Evolutionary conservation across 1,139 yeast species (phyloP), one percentile per base, ranked within the genome.

Genomic region (Taphrina betulina): DNA sequence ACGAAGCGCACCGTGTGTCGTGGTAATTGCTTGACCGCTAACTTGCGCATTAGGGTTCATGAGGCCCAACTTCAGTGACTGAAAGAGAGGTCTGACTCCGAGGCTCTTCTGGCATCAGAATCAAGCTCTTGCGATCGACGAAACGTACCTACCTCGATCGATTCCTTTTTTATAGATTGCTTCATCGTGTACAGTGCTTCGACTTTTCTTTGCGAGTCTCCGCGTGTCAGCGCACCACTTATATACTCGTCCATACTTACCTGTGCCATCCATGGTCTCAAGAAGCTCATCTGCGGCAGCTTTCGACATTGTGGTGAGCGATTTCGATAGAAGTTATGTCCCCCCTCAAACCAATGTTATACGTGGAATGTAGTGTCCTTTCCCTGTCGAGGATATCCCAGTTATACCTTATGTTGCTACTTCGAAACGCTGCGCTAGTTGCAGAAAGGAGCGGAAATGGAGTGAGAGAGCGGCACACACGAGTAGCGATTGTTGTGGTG

Each of bases 1-100:
- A 63, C 85, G 86, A 26, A 86, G 79, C 46, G 88, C 71, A 66
- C 88, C 92, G 59, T 90, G 84, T 8, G 85, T 1, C 85, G 77
- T 36, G 74, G 64, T 0, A 75, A 65, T 60, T 74, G 73, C 22
- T 81, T 72, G n/a, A 75, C 71, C 24, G 29, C 45, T 40, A 31
- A 44, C 43, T 16, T 19, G 41, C 22, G 57, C 34, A 53, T 44
- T 53, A 22, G 52, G 14, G 17, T 28, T 26, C n/a, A 35, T 51
- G 28, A 53, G 28, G 14, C 57, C 57, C 5, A 36, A 3, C 24
- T 28, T 26, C 1, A 52, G 50, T n/a, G 43, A 31, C 26, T 52
- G 35, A 23, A 52, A 52, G 20, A 52, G 46, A 10, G 50, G 42
- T 24, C 31, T 29, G 16, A 52, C 50, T n/a, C 50, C 56, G 19